These are phyloP conservation scores for Phytophthora pseudosyringae DNA, from an alignment of 352 stramenopile species.

Conservation along the genomic window DNA sequence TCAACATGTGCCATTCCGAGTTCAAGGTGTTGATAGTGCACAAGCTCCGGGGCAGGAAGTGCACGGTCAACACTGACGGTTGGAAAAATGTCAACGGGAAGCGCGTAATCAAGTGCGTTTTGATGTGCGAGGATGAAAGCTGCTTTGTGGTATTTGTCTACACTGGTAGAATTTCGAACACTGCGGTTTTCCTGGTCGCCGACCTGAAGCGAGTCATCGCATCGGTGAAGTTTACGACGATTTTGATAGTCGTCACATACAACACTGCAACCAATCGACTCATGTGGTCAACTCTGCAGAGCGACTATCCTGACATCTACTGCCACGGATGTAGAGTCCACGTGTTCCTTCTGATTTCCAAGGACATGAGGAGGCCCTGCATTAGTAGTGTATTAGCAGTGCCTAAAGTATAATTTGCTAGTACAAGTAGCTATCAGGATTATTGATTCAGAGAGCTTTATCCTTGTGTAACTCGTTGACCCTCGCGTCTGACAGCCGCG, in stretches of 20 bases:
- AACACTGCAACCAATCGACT: not conserved
- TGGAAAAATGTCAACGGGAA: not conserved
- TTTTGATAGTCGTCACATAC: not conserved
- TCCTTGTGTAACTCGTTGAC: no score
- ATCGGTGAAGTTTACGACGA: not conserved
- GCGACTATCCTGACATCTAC: not conserved
- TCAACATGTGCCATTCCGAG: not conserved
- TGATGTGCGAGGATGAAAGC: not conserved
- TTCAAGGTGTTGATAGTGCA: not conserved
- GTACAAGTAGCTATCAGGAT: no score
- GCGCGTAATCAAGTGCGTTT: not conserved
- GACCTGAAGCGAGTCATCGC: not conserved
- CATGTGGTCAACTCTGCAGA: not conserved
- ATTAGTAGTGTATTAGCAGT: no score
- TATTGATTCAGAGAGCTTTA: no score
- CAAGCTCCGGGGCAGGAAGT: not conserved
- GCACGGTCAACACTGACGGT: not conserved
- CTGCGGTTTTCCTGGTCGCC: not conserved
- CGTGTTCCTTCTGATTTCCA: not conserved
- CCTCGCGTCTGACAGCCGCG: no score
- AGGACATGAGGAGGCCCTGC: slow-evolving; percentile 1
- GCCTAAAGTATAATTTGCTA: no score
- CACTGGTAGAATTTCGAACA: not conserved
- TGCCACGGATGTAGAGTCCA: slow-evolving; percentile 6
- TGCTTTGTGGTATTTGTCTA: not conserved